Evolutionary conservation across 352 stramenopile species (phyloP), one percentile per base, ranked within the genome.

Genomic region (Pythium graminicola): DNA sequence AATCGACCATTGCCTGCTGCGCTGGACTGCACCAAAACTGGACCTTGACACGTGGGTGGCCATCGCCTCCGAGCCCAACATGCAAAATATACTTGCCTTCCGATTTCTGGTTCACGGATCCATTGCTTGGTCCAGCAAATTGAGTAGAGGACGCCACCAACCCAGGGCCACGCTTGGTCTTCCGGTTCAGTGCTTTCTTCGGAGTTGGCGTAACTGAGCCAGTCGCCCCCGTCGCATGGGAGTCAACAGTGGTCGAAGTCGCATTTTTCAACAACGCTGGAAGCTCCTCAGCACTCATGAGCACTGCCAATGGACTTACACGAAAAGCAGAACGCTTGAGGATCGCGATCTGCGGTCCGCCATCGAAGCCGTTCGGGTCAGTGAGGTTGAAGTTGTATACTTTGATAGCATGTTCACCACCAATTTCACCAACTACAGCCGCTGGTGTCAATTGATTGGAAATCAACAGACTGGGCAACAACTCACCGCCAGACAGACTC

Each of bases 1-100:
- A 89, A 29, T 89, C 72, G 7, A 89, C 28, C 49, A 86, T 27
- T 16, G 35, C 67, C 1, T 64, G 53, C 40, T 89, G 75, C 13
- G 72, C 49, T 23, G 43, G 17, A 23, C 65, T 75, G 50, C 75
- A 89, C 14, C 64, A 63, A 27, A 86, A 86, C 46, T 70, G 67
- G 10, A 80, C 65, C 33, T 73, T 67, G 26, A 85, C 9, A 7
- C 69, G 60, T 16, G 71, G 67, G 6, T 42, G 39, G 16, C 60
- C 60, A 11, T 45, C 48, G 4, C 62, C 60, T 14, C 45, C 49
- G 7, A 76, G 72, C 2, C 51, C 40, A 5, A 72, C 46, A 23
- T 74, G 60, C 10, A 83, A 28, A 26, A 73, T 19, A 36, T 84
- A 85, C 19, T 36, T 52, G 17, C 27, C 29, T 7, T 67, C n/a